These are phyloP conservation scores for Botryobasidium botryosum DNA, from an alignment of 768 basidiomycete species.

Conservation along the genomic window DNA sequence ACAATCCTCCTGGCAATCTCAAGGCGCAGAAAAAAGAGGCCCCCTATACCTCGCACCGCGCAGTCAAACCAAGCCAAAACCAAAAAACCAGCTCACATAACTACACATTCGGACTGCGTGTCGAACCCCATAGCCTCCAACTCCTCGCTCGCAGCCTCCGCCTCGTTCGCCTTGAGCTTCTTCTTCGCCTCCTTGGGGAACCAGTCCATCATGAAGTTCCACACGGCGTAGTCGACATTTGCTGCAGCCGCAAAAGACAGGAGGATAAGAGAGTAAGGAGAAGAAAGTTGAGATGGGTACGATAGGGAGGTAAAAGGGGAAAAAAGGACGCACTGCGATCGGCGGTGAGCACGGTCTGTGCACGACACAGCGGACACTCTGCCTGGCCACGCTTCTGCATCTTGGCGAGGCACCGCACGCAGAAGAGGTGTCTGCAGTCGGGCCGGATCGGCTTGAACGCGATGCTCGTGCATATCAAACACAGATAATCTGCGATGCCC, in stretches of 20 bases:
- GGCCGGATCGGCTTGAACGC: conserved; percentile 88
- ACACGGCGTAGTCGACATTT: conserved; percentile 62
- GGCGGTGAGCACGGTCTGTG: conserved; percentile 58
- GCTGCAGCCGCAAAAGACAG: too few relatives aligned
- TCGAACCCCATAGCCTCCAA: conserved; percentile 42
- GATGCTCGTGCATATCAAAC: conserved; percentile 74
- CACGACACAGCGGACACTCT: conserved; percentile 74
- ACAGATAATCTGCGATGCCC: conserved; percentile 42
- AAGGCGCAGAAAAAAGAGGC: too few relatives aligned
- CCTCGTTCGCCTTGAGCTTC: conserved; percentile 60
- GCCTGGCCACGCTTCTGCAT: conserved; percentile 69
- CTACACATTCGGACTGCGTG: too few relatives aligned
- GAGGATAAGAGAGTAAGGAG: neutral
- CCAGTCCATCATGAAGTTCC: conserved; percentile 84
- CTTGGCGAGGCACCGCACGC: conserved; percentile 21
- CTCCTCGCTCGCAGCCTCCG: conserved; percentile 55
- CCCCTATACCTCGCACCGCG: too few relatives aligned
- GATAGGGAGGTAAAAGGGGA: neutral
- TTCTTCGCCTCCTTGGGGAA: conserved; percentile 68
- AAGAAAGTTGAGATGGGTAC: neutral
- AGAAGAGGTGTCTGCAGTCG: conserved; percentile 46
- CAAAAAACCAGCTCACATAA: too few relatives aligned
- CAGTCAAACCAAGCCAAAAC: too few relatives aligned
- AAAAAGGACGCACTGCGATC: conserved; percentile 41
- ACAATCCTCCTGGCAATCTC: too few relatives aligned